A percentile compares a stretch with the other conserved stretches of the same genome.
phyloP scores from a whole-genome alignment of 2,329 filamentous ascomycete genomes.

The Dactylellina parvicollis region DNA sequence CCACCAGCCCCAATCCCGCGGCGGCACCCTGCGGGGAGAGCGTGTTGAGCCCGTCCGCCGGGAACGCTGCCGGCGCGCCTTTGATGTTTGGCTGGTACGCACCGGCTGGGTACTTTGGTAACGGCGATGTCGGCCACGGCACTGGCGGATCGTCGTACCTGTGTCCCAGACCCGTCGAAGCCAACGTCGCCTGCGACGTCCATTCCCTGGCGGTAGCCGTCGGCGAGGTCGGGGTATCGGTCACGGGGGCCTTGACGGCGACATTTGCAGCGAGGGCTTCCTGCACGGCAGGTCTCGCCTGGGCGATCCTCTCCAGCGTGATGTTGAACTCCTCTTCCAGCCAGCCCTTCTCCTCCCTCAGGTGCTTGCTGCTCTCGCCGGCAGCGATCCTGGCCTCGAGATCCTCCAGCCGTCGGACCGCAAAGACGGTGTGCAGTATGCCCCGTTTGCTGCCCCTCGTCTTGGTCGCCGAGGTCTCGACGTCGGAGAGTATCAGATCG shows the following conservation, averaged over 20 bases:
- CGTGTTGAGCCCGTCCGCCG: slow-evolving; percentile 9
- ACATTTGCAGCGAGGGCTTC: slow-evolving; percentile 1
- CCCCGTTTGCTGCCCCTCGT: slow-evolving; percentile 39
- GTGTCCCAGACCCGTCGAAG: slow-evolving; percentile 35
- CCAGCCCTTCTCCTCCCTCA: slow-evolving; percentile 46
- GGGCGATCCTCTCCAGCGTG: slow-evolving; percentile 41
- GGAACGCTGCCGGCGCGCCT: not conserved
- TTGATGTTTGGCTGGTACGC: slow-evolving; percentile 36
- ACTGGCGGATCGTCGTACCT: slow-evolving; percentile 45
- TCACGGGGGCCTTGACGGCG: slow-evolving; percentile 21
- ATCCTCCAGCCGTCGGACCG: slow-evolving; percentile 41
- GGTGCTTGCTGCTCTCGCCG: slow-evolving; percentile 31
- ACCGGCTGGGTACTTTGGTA: slow-evolving; percentile 32
- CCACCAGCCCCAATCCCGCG: slow-evolving; percentile 27
- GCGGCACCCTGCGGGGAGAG: slow-evolving; percentile 18
- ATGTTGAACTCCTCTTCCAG: slow-evolving; percentile 48
- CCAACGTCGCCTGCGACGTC: slow-evolving; percentile 52
- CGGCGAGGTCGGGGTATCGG: slow-evolving; percentile 40
- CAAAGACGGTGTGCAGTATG: slow-evolving; percentile 52
- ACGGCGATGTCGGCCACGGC: slow-evolving; percentile 36
- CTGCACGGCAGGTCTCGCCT: slow-evolving; percentile 17
- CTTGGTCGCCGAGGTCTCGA: slow-evolving; percentile 42
- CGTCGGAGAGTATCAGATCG: slow-evolving; percentile 43
- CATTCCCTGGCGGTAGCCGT: slow-evolving; percentile 49
- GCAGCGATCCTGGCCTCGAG: slow-evolving; percentile 20